Evolutionary conservation across 2,329 filamentous ascomycete genomes (phyloP).

Genomic region (Eutypa lata): DNA sequence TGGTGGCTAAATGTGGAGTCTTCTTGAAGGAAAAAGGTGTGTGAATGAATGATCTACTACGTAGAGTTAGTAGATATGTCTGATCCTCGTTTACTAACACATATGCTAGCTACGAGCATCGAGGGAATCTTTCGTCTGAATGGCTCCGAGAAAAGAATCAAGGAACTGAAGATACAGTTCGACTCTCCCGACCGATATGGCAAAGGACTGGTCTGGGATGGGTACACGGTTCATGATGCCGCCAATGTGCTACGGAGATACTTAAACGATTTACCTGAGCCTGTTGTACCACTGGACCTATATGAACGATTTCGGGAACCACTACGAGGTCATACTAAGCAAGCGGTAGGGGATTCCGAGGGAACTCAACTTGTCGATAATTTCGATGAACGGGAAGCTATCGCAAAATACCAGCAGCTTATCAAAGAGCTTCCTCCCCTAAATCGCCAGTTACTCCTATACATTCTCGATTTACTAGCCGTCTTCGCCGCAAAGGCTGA

Average conservation of each 20-base stretch:
- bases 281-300: slow-evolving; percentile 89
- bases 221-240: slow-evolving; percentile 97
- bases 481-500: slow-evolving; percentile 97
- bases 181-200: slow-evolving; percentile 94
- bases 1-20: slow-evolving; percentile 96
- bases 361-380: slow-evolving; percentile 68
- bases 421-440: slow-evolving; percentile 91
- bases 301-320: slow-evolving; percentile 91
- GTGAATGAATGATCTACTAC: slow-evolving; percentile 33
- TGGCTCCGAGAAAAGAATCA: slow-evolving; percentile 96
- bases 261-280: slow-evolving; percentile 92
- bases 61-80: slow-evolving; percentile 2
- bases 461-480: slow-evolving; percentile 91
- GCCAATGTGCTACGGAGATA: slow-evolving; percentile 95
- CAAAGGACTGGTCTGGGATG: slow-evolving; percentile 94
- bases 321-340: slow-evolving; percentile 67
- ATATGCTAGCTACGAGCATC: slow-evolving; percentile 73
- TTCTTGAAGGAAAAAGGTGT: slow-evolving; percentile 96
- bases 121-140: slow-evolving; percentile 96
- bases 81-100: slow-evolving; percentile 17
- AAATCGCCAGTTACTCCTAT: slow-evolving; percentile 89
- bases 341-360: slow-evolving; percentile 68
- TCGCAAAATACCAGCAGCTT: slow-evolving; percentile 78
- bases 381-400: slow-evolving; percentile 73
- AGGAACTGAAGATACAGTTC: slow-evolving; percentile 88